Evolutionary conservation across 2,329 filamentous ascomycete genomes (phyloP).

Genomic region (Colletotrichum filicis): DNA sequence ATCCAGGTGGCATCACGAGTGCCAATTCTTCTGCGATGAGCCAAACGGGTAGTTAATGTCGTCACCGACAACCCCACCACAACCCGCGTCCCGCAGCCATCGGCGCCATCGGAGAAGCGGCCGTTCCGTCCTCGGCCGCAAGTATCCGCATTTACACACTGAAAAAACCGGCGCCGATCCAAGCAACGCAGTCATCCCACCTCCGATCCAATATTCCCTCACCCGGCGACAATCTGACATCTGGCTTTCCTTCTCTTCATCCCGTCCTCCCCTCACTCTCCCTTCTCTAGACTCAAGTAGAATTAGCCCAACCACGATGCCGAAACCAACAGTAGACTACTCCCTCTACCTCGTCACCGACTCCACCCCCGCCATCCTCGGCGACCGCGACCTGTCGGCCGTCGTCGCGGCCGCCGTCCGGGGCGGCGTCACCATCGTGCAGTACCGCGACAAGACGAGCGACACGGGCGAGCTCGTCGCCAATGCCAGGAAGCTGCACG

Average conservation of each 20-base stretch:
- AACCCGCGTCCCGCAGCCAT: conserved; percentile 10
- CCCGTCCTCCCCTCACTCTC: not conserved
- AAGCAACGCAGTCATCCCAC: not conserved
- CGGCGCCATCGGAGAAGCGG: conserved; percentile 6
- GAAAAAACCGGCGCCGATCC: conserved; percentile 7
- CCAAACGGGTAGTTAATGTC: conserved; percentile 10
- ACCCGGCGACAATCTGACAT: not conserved
- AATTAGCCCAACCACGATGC: not conserved
- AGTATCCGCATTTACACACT: conserved; percentile 24
- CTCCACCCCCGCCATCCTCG: conserved; percentile 87
- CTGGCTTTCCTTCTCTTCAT: not conserved
- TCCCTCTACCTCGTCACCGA: conserved; percentile 93
- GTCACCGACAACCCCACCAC: conserved; percentile 10
- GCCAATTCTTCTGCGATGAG: not conserved
- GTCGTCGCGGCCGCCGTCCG: conserved; percentile 81
- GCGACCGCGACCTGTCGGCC: conserved; percentile 72
- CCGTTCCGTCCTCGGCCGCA: conserved; percentile 20
- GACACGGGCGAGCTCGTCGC: conserved; percentile 78
- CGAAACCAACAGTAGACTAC: conserved; percentile 69
- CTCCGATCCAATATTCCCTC: not conserved
- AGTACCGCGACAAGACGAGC: conserved; percentile 89
- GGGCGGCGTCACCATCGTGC: conserved; percentile 87
- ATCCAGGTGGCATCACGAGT: not conserved
- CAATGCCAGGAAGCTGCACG: conserved; percentile 78
- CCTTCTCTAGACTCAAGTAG: not conserved